Evolutionary conservation across 1,284 basidiomycete species (phyloP).

Genomic region (Agroathelia rolfsii): DNA sequence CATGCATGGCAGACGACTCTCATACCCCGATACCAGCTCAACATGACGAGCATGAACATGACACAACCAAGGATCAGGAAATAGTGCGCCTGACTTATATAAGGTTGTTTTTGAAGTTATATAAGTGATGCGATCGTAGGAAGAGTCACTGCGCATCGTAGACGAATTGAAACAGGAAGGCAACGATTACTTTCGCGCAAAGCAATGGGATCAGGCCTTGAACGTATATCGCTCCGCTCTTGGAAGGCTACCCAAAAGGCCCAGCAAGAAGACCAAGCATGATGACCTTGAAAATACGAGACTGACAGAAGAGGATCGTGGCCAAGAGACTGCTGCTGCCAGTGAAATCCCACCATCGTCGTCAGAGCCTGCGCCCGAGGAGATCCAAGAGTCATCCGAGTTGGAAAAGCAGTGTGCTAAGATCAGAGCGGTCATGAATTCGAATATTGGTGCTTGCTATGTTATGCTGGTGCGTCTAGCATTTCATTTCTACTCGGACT

Average conservation of each 20-base stretch:
- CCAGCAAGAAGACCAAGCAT: conserved; percentile 16
- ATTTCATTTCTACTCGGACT: conserved; percentile 15
- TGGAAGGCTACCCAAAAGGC: conserved; percentile 40
- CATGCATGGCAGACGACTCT: too few relatives aligned
- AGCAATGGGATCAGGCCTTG: conserved; percentile 58
- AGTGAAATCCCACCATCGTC: too few relatives aligned
- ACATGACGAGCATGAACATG: too few relatives aligned
- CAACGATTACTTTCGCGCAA: conserved; percentile 39
- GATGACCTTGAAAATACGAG: conserved; percentile 16
- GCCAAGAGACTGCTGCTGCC: conserved; percentile 8
- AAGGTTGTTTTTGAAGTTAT: too few relatives aligned
- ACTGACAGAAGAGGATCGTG: conserved; percentile 9
- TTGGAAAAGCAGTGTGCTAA: conserved; percentile 40
- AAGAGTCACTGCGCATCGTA: conserved; percentile 32
- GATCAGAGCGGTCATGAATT: conserved; percentile 58
- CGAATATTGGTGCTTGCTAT: conserved; percentile 76
- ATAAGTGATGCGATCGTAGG: too few relatives aligned
- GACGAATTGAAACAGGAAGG: conserved; percentile 53
- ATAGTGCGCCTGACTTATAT: too few relatives aligned
- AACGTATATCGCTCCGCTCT: conserved; percentile 52
- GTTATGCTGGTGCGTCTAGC: conserved; percentile 63
- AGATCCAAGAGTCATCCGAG: too few relatives aligned
- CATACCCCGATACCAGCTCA: too few relatives aligned
- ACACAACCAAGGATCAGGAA: too few relatives aligned
- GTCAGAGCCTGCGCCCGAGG: conserved; percentile 9